phyloP scores from a whole-genome alignment of 805 yeast genomes.

The Kluyveromyces dobzhanskii region DNA sequence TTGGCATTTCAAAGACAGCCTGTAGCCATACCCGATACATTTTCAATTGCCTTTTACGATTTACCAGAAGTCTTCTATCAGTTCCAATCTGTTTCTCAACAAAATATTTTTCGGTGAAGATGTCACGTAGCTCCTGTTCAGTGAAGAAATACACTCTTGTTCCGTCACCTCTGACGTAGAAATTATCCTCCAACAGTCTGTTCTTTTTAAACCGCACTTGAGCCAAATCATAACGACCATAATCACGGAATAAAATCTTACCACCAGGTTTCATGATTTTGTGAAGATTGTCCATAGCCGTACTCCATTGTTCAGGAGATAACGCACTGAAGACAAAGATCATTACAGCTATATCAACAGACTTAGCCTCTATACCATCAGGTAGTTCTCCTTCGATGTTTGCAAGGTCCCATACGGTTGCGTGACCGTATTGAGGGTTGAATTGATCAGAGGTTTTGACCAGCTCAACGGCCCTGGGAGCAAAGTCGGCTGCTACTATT shows the following conservation, averaged over 20 bases:
- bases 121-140: slow-evolving; percentile 76
- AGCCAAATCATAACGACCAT: slow-evolving; percentile 92
- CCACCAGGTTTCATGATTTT: slow-evolving; percentile 90
- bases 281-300: slow-evolving; percentile 63
- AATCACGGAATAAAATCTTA: slow-evolving; percentile 79
- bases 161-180: slow-evolving; percentile 96
- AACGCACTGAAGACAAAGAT: slow-evolving; percentile 90
- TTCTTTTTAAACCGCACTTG: slow-evolving; percentile 89
- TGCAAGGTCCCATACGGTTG: slow-evolving; percentile 94
- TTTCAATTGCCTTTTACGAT: slow-evolving; percentile 83
- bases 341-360: slow-evolving; percentile 90
- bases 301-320: slow-evolving; percentile 83
- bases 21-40: slow-evolving; percentile 98
- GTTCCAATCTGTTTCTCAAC: slow-evolving; percentile 72
- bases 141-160: slow-evolving; percentile 96
- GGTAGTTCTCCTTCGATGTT: slow-evolving; percentile 68
- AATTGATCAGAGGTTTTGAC: slow-evolving; percentile 61
- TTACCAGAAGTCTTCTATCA: slow-evolving; percentile 84
- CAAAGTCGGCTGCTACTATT: slow-evolving; percentile 83
- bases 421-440: slow-evolving; percentile 54
- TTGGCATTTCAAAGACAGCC: slow-evolving; percentile 61
- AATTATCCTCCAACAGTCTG: slow-evolving; percentile 80
- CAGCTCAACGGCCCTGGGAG: slow-evolving; percentile 80
- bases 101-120: slow-evolving; percentile 57
- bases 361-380: slow-evolving; percentile 69